Conservation (phyloP, 2,329 filamentous ascomycete species). For the Whalleya microplaca region DNA sequence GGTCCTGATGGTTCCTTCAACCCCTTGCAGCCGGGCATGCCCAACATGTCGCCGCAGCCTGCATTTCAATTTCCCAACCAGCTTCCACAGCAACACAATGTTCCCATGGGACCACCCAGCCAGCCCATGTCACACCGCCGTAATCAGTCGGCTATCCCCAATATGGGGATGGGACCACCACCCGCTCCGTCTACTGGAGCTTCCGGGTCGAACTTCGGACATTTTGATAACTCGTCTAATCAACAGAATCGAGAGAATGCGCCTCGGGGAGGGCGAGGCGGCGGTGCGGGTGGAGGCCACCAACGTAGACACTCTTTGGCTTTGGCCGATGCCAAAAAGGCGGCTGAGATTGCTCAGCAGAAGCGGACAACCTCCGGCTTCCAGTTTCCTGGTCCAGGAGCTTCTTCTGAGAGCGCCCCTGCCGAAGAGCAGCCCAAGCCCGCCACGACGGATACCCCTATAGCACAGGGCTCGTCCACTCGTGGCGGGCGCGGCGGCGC, state of each 20-base stretch:
- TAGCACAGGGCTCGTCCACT: conserved; percentile 46
- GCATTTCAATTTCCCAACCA: conserved; percentile 89
- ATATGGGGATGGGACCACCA: conserved; percentile 85
- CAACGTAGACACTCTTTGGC: conserved; percentile 93
- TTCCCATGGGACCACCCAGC: conserved; percentile 74
- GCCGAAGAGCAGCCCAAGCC: conserved; percentile 62
- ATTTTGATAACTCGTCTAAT: conserved; percentile 69
- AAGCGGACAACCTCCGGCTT: conserved; percentile 93
- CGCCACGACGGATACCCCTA: conserved; percentile 46
- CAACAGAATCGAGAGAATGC: conserved; percentile 70
- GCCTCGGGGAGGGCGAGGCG: conserved; percentile 74
- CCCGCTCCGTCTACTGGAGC: conserved; percentile 92
- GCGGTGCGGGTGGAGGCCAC: conserved; percentile 75
- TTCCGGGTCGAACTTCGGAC: conserved; percentile 77
- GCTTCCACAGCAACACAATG: conserved; percentile 69
- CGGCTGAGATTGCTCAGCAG: conserved; percentile 93
- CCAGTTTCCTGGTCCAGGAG: conserved; percentile 83
- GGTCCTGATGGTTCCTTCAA: conserved; percentile 73
- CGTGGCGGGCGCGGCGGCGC: conserved; percentile 61
- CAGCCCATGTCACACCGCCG: conserved; percentile 89
- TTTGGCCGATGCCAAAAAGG: conserved; percentile 95
- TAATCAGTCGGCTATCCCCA: conserved; percentile 95
- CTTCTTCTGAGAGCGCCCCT: conserved; percentile 62
- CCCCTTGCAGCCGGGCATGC: conserved; percentile 78
- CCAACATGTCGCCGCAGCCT: conserved; percentile 76